phyloP scores from a whole-genome alignment of 1,284 basidiomycete species.

The Sanguinoderma infundibulare region DNA sequence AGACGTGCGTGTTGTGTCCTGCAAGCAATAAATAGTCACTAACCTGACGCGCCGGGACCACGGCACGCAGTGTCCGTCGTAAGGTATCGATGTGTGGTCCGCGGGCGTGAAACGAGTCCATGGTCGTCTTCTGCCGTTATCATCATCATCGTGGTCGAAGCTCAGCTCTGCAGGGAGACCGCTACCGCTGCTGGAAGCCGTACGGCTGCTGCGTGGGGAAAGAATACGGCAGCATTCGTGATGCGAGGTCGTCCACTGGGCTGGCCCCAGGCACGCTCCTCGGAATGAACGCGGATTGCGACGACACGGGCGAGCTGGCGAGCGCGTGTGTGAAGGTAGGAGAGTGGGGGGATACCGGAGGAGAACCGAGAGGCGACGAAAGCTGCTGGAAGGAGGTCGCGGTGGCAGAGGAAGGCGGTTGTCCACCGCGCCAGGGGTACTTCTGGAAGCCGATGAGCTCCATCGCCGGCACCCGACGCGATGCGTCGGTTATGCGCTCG shows the following conservation, averaged over 20 bases:
- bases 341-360: conserved; percentile 26
- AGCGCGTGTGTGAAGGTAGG: conserved; percentile 18
- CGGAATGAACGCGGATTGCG: conserved; percentile 19
- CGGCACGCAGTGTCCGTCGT: conserved; percentile 12
- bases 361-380: conserved; percentile 21
- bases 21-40: conserved; percentile 15
- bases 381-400: conserved; percentile 32
- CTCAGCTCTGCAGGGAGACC: not conserved
- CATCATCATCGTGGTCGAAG: not conserved
- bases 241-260: not conserved
- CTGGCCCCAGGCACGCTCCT: not conserved
- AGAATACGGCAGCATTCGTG: conserved; percentile 1
- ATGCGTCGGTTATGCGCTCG: conserved; percentile 51
- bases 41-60: conserved; percentile 4
- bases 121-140: not conserved
- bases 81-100: not conserved
- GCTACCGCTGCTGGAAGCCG: not conserved
- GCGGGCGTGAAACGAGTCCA: not conserved
- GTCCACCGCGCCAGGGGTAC: conserved; percentile 38
- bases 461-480: conserved; percentile 53
- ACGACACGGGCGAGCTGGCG: conserved; percentile 17
- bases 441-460: conserved; percentile 60
- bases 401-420: conserved; percentile 12
- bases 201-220: not conserved
- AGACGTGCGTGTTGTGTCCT: not conserved